These are phyloP conservation scores for Actinomucor elegans DNA, from an alignment of 371 early-diverging fungal genomes.

Conservation along the genomic window DNA sequence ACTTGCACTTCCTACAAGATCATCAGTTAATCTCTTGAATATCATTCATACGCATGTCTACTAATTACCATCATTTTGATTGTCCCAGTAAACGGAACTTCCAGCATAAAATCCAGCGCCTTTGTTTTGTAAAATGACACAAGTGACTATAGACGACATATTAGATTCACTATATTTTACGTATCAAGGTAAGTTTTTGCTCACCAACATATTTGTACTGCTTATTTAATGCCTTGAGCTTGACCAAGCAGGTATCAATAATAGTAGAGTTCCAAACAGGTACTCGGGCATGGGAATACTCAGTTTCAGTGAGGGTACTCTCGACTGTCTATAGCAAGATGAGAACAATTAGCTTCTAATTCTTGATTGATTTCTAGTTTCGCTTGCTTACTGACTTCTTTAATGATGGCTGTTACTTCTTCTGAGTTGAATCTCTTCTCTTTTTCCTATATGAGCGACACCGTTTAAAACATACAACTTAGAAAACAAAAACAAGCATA, in stretches of 20 bases:
- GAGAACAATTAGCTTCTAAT: neutral
- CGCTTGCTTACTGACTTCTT: conserved; percentile 26
- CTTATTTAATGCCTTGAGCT: conserved; percentile 61
- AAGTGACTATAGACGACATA: conserved; percentile 43
- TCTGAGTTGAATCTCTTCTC: conserved; percentile 28
- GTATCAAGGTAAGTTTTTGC: neutral
- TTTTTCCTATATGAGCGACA: no score
- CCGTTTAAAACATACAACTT: no score
- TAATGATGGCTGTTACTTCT: conserved; percentile 24
- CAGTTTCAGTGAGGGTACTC: conserved; percentile 57
- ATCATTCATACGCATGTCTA: no score
- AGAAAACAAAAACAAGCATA: no score
- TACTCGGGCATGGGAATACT: conserved; percentile 70
- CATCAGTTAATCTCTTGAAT: no score
- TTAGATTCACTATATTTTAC: neutral
- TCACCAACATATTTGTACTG: conserved; percentile 77
- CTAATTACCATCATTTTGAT: conserved; percentile 57
- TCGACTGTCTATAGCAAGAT: conserved; percentile 53
- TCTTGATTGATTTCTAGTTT: neutral
- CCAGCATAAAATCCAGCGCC: conserved; percentile 78
- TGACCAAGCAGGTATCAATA: conserved; percentile 65
- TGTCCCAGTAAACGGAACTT: conserved; percentile 77
- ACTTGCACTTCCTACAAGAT: conserved; percentile 54
- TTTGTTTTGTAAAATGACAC: conserved; percentile 75
- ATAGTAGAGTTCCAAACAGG: conserved; percentile 69